A percentile compares a stretch with the other conserved stretches of the same genome.
Conservation (phyloP, 2,329 filamentous ascomycete genomes). For the Diaporthe vaccinii region DNA sequence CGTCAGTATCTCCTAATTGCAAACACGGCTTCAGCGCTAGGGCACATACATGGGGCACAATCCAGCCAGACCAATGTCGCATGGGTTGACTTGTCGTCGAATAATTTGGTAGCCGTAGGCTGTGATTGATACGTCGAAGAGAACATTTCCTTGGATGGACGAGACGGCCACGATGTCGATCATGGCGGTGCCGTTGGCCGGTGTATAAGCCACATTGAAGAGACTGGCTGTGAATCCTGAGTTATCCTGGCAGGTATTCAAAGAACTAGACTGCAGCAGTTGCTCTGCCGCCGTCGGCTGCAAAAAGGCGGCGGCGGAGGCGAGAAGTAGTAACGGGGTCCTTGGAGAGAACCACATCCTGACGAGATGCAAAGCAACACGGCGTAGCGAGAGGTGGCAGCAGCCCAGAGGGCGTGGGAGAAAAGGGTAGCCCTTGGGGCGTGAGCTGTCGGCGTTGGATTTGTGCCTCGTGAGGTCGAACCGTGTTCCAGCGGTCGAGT, state of each 20-base stretch:
- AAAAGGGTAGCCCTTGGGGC: conserved; percentile 25
- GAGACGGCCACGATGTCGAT: conserved; percentile 87
- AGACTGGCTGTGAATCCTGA: conserved; percentile 89
- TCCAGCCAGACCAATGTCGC: conserved; percentile 76
- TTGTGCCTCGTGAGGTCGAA: conserved; percentile 35
- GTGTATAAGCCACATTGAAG: conserved; percentile 87
- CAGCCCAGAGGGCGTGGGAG: conserved; percentile 30
- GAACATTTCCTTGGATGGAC: conserved; percentile 84
- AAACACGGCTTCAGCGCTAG: background rate
- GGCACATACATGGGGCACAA: conserved; percentile 83
- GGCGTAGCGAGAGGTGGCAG: conserved; percentile 8
- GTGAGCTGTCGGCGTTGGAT: conserved; percentile 6
- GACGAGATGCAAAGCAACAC: conserved; percentile 38
- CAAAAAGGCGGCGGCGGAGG: conserved; percentile 58
- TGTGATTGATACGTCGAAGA: conserved; percentile 80
- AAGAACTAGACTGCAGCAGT: conserved; percentile 84
- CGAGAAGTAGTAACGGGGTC: conserved; percentile 60
- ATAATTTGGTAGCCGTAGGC: conserved; percentile 87
- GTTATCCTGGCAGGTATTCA: conserved; percentile 87
- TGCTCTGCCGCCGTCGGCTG: conserved; percentile 70
- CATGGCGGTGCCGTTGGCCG: conserved; percentile 78
- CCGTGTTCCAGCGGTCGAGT: conserved; percentile 36
- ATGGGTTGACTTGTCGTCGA: conserved; percentile 80
- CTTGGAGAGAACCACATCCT: conserved; percentile 63
- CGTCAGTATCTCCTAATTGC: background rate